Base-by-base conservation (phyloP, 2,329 filamentous ascomycete species). In the Incumbomyces delicatus region DNA sequence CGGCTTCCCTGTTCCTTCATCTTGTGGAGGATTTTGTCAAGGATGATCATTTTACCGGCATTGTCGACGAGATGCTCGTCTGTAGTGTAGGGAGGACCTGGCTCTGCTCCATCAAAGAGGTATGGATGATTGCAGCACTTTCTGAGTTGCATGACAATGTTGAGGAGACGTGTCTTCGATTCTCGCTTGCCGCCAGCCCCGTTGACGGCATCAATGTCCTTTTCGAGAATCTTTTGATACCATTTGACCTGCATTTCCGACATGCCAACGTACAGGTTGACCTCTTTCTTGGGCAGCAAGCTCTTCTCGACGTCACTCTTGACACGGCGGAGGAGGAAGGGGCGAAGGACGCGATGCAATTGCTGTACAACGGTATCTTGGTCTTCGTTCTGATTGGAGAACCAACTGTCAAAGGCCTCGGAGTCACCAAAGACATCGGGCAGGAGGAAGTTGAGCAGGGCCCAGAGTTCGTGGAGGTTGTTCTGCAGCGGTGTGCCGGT, bases 101-200 rank as follows among this genome's bases (percentile, higher is more conserved):
- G 92, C 63, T 98, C 92, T 8, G 92, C 92, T 46, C 92, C 92
- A 63, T 98, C 92, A 57, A 98, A 98, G 1, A 98, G 78, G 59
- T 98, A 98, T 0, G 92, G 92, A 61, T 98, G 92, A 59, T 98
- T 98, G 66, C 92, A 98, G 69, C 92, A 98, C 68, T 98, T 98
- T 58, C 92, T 84, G 54, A 98, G 77, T 67, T 98, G 92, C 92
- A 98, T 98, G 58, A 98, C 92, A 61, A 98, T 98, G 68, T 98
- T 98, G 54, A 98, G 75, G 17, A 98, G 77, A 53, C 92, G 81
- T 1, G 92, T 98, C 71, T 98, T 98, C 29, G 90, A 96, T 68
- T 98, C 92, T 50, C 89, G 85, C 69, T 95, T 98, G 42, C 92
- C 92, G 53, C 85, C 87, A 27, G 90, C 92, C 51, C 92, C 92